Base-by-base conservation (phyloP, 805 yeast genomes). In the Teunomyces cretensis region DNA sequence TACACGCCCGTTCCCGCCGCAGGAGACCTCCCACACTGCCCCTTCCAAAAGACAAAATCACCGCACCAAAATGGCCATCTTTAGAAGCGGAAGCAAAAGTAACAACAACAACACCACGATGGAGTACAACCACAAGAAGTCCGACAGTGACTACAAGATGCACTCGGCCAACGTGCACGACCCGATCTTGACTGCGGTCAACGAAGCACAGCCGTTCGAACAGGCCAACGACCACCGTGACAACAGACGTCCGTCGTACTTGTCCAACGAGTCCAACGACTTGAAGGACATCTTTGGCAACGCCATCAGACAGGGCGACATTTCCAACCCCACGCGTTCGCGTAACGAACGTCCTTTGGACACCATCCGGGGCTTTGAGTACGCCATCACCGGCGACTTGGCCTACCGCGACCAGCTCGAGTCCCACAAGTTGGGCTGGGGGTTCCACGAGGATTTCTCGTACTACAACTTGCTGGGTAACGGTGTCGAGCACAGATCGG, bases 261-360 rank as follows among this genome's bases (percentile, higher is more conserved):
- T 66, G 46, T 62, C 70, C 15, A 77, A 81, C 33, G 81, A 78
- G 24, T 72, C 78, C 39, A 74, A 72, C 33, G 82, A 83, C 24
- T 60, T 82, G 56, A 80, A 79, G 54, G 99, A 94, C 64, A 82
- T 88, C 35, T 92, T 91, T 64, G 99, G 99, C 15, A 79, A 79
- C 47, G 81, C 84, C 6, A 94, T 94, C 57, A 61, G 61, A 2
- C 81, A 80, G 51, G 87, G 95, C 6, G 99, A 94, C 63, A 75
- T 86, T 54, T 88, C 96, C 31, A 94, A 94, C 62, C 99, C 99
- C 24, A 84, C 97, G 6, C 79, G 99, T 58, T 70, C 86, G 15
- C 80, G 99, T 66, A 92, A 91, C 64, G 99, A 94, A 68, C 81
- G 99, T 58, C 99, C 99, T 3, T 72, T 94, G 57, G 99, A 95